Base-by-base conservation (phyloP, 2,329 filamentous ascomycete species). In the Venturia carpophila region DNA sequence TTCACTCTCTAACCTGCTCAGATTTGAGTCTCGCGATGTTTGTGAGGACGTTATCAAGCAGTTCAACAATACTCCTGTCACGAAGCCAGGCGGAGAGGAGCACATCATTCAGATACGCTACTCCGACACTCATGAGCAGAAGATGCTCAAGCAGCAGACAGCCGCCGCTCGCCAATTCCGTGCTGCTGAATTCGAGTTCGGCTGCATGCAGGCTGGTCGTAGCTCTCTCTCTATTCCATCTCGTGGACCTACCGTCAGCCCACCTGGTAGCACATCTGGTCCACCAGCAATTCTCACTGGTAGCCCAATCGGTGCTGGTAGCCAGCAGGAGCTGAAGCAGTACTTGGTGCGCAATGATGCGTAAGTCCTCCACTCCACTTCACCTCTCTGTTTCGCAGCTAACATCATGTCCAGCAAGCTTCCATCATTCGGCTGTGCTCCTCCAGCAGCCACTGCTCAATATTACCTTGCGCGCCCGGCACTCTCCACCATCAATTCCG, bases 81-180 rank as follows among this genome's bases (percentile, higher is more conserved):
- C 75, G 42, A 80, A 87, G 70, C 79, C 84, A 39, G 83, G 90
- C 69, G 90, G 90, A 49, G 86, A 89, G 42, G 91, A 96, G 71
- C 86, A 88, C 37, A 85, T 94, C 69, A 87, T 92, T 68, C 92
- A 97, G 78, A 92, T 99, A 70, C 92, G 94, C 69, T 99, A 96
- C 75, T 93, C 95, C 68, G 94, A 99, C 73, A 99, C 94, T 45
- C 91, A 94, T 65, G 90, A 93, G 68, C 94, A 99, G 77, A 99
- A 99, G 81, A 87, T 94, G 74, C 83, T 99, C 70, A 99, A 99
- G 83, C 89, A 94, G 69, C 89, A 97, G 74, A 97, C 93, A 52
- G 92, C 94, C 41, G 92, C 96, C 75, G 91, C 92, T 66, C 92
- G 94, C 67, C 91, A 96, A 73, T 97, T 96, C 79, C 91, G 94